Base-by-base conservation (phyloP, 1,284 basidiomycete species). In the Takashimella tepidaria region DNA sequence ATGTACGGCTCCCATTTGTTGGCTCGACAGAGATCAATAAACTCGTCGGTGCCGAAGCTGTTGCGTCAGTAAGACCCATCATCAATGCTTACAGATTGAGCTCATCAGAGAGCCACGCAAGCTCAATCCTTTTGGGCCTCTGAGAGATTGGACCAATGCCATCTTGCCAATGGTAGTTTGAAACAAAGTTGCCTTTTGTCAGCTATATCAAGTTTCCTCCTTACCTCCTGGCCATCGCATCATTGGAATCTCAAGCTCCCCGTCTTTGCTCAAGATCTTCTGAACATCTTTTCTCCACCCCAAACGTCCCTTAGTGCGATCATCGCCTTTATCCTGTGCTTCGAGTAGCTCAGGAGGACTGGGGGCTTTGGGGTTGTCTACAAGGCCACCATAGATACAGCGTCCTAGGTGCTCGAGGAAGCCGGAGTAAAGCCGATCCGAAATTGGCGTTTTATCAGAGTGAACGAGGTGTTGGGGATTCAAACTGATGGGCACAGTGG, bases 131-230 rank as follows among this genome's bases (percentile, higher is more conserved):
- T 41, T 81, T 78, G 37, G 81, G 83, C 25, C 84, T 76, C 10
- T 77, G 58, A 23, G 78, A 75, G 49, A 76, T 76, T 3, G 83
- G 83, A 1, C 84, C 83, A 26, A 85, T 77, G 0, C 82, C 83
- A 69, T 85, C 83, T 70, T 84, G 80, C 83, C 84, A 86, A 48
- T 82, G 79, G 67, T 85, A 85, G 59, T 82, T 83, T 62, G 80
- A 82, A n/a, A 73, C 76, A 59, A 69, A 77, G 66, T 77, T 77
- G 47, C 76, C 73, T 60, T 13, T 4, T n/a, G 12, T 13, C 22
- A 20, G 12, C 45, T 47, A 11, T 22, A 13, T 11, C 13, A 45
- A 10, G 43, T 11, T 12, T 13, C 21, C 26, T 13, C 47, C 66
- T 80, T 79, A 48, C 81, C 82, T 31, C 83, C 83, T 0, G 84